phyloP scores from a whole-genome alignment of 192 early-diverging fungal genomes.

The Linnemannia hyalina region DNA sequence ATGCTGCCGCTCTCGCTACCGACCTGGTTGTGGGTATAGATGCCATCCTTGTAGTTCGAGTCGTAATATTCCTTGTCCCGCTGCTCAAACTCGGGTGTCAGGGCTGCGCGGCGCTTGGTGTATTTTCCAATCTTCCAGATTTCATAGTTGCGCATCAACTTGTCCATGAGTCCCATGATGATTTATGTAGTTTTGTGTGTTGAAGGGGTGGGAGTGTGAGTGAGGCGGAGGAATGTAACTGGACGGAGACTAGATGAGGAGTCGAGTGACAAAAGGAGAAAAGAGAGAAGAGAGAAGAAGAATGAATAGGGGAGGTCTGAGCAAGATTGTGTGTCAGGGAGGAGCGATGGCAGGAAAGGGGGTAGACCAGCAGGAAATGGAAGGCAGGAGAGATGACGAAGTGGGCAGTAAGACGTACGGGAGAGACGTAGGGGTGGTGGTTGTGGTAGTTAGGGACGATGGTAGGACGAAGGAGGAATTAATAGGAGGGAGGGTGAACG shows the following conservation, averaged over 20 bases:
- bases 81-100: constrained; percentile 62
- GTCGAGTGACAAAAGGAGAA: neutral
- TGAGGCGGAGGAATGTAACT: neutral
- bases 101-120: constrained; percentile 54
- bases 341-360: constrained; percentile 2
- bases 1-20: constrained; percentile 17
- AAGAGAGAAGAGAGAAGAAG: neutral
- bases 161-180: constrained; percentile 60
- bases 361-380: neutral
- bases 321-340: neutral
- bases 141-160: constrained; percentile 63
- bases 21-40: constrained; percentile 52
- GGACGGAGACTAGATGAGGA: neutral
- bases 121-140: constrained; percentile 66
- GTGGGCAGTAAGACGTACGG: neutral
- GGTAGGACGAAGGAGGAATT: neutral
- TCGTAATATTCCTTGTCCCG: constrained; percentile 60
- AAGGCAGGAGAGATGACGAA: neutral
- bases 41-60: constrained; percentile 58
- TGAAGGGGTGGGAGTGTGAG: neutral
- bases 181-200: neutral
- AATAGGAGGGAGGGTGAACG: neutral
- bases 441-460: too few relatives aligned
- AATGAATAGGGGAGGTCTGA: neutral
- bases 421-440: neutral